phyloP scores from a whole-genome alignment of 1,139 yeast genomes.

The Ogataea hybrid region DNA sequence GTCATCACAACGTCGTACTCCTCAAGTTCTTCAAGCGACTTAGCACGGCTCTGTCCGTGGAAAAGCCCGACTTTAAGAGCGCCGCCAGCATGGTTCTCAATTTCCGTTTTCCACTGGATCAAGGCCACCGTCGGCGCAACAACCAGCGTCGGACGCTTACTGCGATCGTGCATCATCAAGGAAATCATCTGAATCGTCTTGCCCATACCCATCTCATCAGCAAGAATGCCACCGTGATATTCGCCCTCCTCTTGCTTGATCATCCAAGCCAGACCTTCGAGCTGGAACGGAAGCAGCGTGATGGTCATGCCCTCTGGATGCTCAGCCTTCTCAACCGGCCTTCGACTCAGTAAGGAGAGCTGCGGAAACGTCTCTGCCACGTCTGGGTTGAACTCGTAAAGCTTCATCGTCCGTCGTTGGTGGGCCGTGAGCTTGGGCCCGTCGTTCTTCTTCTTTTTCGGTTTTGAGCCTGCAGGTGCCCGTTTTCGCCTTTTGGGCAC shows the following conservation, averaged over 20 bases:
- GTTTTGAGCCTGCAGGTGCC: constrained; percentile 13
- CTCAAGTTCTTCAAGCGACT: constrained; percentile 51
- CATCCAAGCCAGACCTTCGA: constrained; percentile 92
- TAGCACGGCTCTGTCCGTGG: constrained; percentile 82
- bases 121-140: constrained; percentile 97
- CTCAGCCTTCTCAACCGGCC: constrained; percentile 55
- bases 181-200: constrained; percentile 95
- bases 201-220: constrained; percentile 99
- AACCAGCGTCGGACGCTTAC: constrained; percentile 75
- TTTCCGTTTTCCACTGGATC: constrained; percentile 97
- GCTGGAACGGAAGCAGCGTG: constrained; percentile 80
- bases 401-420: constrained; percentile 60
- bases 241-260: constrained; percentile 73
- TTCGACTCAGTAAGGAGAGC: constrained; percentile 48
- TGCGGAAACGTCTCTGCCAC: constrained; percentile 68
- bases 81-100: constrained; percentile 77
- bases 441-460: constrained; percentile 33
- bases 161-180: constrained; percentile 65
- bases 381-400: constrained; percentile 77
- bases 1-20: constrained; percentile 83
- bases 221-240: constrained; percentile 89
- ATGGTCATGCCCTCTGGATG: constrained; percentile 83
- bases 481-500: constrained; percentile 22
- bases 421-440: constrained; percentile 66
- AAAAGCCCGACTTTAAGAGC: constrained; percentile 63